Evolutionary conservation across 2,329 filamentous ascomycete species (phyloP).

Genomic region (Lachnellula occidentalis): DNA sequence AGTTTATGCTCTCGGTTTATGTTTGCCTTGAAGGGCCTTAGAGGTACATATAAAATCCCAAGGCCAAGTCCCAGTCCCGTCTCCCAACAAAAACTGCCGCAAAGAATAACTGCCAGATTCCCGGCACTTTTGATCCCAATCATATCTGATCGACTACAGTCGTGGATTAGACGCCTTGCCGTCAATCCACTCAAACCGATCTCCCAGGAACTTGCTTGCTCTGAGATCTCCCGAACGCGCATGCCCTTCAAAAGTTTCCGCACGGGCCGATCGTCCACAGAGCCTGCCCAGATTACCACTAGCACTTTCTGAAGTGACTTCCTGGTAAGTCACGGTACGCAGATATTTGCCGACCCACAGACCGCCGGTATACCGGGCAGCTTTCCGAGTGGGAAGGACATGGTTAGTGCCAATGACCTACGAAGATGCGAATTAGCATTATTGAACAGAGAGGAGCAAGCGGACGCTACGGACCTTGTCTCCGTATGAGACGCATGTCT

Average conservation of each 20-base stretch:
- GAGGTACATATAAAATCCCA: too few relatives aligned
- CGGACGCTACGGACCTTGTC: conserved; percentile 38
- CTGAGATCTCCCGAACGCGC: conserved; percentile 45
- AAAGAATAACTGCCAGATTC: too few relatives aligned
- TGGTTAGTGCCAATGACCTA: conserved; percentile 51
- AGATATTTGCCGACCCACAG: conserved; percentile 52
- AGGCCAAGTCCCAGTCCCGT: too few relatives aligned
- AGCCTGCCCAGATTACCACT: conserved; percentile 44
- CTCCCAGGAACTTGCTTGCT: conserved; percentile 38
- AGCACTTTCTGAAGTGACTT: conserved; percentile 38
- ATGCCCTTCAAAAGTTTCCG: conserved; percentile 49
- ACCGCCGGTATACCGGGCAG: conserved; percentile 45
- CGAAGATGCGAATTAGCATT: background rate
- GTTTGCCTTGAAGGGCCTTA: too few relatives aligned
- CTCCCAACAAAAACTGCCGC: too few relatives aligned
- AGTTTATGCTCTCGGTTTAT: too few relatives aligned
- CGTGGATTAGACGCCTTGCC: background rate
- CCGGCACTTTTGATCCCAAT: too few relatives aligned
- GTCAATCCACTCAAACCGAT: conserved; percentile 40
- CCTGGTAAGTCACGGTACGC: conserved; percentile 48
- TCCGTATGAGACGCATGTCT: conserved; percentile 48
- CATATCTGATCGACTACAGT: background rate
- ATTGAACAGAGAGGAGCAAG: background rate
- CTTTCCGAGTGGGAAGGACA: conserved; percentile 45
- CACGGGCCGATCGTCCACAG: conserved; percentile 43